These are phyloP conservation scores for Musa acuminata DNA, from an alignment of 176 grass and related monocot genomes.

Conservation along the genomic window DNA sequence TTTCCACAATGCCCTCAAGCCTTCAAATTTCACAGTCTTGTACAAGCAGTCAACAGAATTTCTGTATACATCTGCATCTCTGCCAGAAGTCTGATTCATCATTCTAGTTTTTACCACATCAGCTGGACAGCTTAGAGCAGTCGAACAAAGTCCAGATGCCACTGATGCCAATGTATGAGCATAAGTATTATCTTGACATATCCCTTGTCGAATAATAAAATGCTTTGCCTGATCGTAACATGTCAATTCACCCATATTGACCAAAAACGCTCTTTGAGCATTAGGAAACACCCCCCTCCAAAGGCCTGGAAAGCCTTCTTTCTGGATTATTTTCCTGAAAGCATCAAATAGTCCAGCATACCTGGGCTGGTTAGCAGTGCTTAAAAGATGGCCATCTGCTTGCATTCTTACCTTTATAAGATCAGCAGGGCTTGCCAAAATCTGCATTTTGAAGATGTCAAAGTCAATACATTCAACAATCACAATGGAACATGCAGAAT, in stretches of 20 bases:
- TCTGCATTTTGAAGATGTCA: slow-evolving; percentile 32
- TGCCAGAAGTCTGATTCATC: slow-evolving; percentile 56
- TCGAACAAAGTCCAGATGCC: slow-evolving; percentile 47
- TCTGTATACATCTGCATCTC: slow-evolving; percentile 35
- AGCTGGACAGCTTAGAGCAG: slow-evolving; percentile 61
- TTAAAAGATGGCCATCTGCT: slow-evolving; percentile 47
- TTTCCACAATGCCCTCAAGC: slow-evolving; percentile 57
- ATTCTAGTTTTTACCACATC: slow-evolving; percentile 90
- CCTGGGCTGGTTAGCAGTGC: slow-evolving; percentile 38
- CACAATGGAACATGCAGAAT: background rate
- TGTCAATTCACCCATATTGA: slow-evolving; percentile 80
- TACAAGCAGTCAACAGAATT: slow-evolving; percentile 82
- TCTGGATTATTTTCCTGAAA: slow-evolving; percentile 45
- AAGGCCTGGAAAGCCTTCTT: slow-evolving; percentile 49
- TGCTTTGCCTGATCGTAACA: slow-evolving; percentile 79
- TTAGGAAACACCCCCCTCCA: slow-evolving; percentile 69
- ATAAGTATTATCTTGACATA: slow-evolving; percentile 54
- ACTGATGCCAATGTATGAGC: slow-evolving; percentile 68
- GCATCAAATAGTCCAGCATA: slow-evolving; percentile 49
- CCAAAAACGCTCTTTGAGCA: slow-evolving; percentile 73
- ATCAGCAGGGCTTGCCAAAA: slow-evolving; percentile 68
- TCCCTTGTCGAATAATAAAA: slow-evolving; percentile 46
- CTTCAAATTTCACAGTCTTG: slow-evolving; percentile 52
- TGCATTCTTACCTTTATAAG: slow-evolving; percentile 91
- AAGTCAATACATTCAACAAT: background rate